phyloP scores from a whole-genome alignment of 441 rosid species.

The Breynia disticha region DNA sequence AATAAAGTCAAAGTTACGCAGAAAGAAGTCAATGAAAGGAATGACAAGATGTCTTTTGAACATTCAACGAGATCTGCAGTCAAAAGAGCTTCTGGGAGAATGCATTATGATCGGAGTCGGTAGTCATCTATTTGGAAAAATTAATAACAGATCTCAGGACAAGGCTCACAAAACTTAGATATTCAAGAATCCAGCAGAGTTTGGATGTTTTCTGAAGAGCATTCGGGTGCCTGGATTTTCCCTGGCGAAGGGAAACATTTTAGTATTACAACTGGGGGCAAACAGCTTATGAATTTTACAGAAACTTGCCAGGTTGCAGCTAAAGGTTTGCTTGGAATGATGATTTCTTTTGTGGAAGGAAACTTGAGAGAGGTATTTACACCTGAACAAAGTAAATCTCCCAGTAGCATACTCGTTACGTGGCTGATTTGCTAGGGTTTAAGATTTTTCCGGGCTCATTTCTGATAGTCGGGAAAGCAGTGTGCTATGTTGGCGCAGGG shows the following conservation, averaged over 20 bases:
- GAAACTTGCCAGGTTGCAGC: constrained; percentile 19
- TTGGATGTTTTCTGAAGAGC: constrained; percentile 23
- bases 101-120: constrained; percentile 21
- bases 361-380: constrained; percentile 35
- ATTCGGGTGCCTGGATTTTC: constrained; percentile 60
- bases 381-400: neutral
- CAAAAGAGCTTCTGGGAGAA: constrained; percentile 31
- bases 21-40: constrained; percentile 15
- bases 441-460: neutral
- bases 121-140: constrained; percentile 13
- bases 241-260: constrained; percentile 40
- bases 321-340: constrained; percentile 15
- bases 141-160: constrained; percentile 16
- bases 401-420: neutral
- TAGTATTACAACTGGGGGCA: constrained; percentile 39
- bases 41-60: constrained; percentile 22
- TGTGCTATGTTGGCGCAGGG: neutral
- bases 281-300: constrained; percentile 27
- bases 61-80: constrained; percentile 18
- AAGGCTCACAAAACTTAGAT: constrained; percentile 12
- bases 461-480: neutral
- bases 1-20: constrained; percentile 13
- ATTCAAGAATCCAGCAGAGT: constrained; percentile 18
- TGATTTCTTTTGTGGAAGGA: constrained; percentile 15
- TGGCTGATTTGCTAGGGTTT: neutral